Base-by-base conservation (phyloP, 176 grass and related monocot genomes). In the Aegilops sharonensis region DNA sequence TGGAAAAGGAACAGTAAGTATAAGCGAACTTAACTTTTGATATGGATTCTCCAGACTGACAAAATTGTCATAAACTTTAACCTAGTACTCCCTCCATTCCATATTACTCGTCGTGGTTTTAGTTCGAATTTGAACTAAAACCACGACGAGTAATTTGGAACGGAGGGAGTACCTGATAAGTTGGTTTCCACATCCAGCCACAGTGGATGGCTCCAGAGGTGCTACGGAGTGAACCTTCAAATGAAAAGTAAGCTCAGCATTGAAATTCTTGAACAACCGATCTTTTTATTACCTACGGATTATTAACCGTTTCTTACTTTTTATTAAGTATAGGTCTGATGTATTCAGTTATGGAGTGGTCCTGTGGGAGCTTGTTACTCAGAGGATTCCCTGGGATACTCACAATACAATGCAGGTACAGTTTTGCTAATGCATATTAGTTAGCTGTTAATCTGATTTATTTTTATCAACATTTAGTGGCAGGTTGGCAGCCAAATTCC, bases 131-230 rank as follows among this genome's bases (percentile, higher is more conserved):
- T 27, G 1, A 27, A 27, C 27, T 27, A 27, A 27, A 27, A 27
- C 27, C 27, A 27, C 27, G 27, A 27, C 27, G 27, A 27, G 27
- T 27, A 27, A 27, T 27, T 27, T 27, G 27, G 27, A 27, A 27
- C 27, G 27, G 27, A 27, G 27, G 27, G 27, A 27, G 27, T 27
- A 21, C 20, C 27, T 90, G 29, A 39, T 78, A 63, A n/a, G 65
- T 17, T 81, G n/a, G 9, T 18, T 85, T 80, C 17, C 47, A 56
- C 86, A 67, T 88, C 21, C 84, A 95, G 94, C 96, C 96, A 34
- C 96, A 98, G 78, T 98, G 94, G 96, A 98, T 98, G 96, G 96
- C 96, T 78, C 96, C 96, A 27, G 93, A 98, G 93, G 85, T 91
- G 61, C 74, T 98, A 83, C 90, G 92, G 21, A 95, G 94, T 86